Evolutionary conservation across 148 eudicot species (phyloP).

Genomic region (Fagopyrum tataricum): DNA sequence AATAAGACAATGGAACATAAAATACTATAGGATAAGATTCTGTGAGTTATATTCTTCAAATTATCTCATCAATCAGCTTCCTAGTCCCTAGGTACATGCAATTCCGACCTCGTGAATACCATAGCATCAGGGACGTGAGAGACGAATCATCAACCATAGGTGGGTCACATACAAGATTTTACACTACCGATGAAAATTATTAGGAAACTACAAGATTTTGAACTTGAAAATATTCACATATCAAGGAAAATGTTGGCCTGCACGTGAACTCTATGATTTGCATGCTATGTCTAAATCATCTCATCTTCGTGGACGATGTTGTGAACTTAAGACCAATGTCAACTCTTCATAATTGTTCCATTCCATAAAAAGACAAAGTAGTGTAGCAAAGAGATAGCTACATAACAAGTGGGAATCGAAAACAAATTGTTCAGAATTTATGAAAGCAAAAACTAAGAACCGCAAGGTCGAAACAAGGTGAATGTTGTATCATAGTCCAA

Average conservation of each 20-base stretch:
- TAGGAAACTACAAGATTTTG: neutral
- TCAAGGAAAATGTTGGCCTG: neutral
- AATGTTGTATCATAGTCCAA: neutral
- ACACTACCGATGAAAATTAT: neutral
- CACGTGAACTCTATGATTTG: neutral
- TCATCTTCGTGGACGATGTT: neutral
- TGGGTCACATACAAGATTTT: neutral
- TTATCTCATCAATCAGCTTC: neutral
- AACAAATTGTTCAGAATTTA: neutral
- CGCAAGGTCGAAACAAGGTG: neutral
- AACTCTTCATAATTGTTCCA: neutral
- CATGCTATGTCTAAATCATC: neutral
- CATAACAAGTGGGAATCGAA: neutral
- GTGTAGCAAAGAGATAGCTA: neutral
- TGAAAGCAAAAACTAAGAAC: neutral
- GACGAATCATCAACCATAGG: neutral
- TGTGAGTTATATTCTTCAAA: neutral
- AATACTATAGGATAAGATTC: neutral
- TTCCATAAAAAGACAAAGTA: neutral
- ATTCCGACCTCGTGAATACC: neutral
- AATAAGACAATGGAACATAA: neutral
- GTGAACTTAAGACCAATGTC: neutral
- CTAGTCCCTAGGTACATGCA: neutral
- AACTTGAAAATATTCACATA: neutral
- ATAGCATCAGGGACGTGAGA: neutral